Conservation (phyloP, 805 yeast genomes). For the Hanseniaspora valbyensis region DNA sequence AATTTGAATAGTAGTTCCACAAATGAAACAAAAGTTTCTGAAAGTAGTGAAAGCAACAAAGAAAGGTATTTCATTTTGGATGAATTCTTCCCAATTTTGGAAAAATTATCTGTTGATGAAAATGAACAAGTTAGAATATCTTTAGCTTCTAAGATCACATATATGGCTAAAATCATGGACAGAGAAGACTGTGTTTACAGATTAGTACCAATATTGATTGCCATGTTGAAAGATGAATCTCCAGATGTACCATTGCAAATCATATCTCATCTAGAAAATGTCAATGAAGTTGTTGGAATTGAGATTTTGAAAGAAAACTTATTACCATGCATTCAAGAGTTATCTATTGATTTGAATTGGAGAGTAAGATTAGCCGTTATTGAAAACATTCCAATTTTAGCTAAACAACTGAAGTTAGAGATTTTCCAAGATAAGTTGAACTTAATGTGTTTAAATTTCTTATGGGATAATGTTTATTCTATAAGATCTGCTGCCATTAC, state of each 20-base stretch:
- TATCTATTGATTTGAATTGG: conserved; percentile 96
- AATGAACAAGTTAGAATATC: conserved; percentile 91
- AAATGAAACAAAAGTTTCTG: not conserved
- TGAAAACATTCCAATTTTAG: conserved; percentile 88
- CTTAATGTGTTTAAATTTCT: conserved; percentile 88
- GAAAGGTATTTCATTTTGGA: conserved; percentile 40
- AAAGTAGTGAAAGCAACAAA: conserved; percentile 5
- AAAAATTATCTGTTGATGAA: conserved; percentile 75
- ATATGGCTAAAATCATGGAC: conserved; percentile 74
- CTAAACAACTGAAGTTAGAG: conserved; percentile 85
- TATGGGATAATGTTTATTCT: conserved; percentile 95
- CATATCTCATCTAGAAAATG: conserved; percentile 81
- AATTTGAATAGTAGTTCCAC: not conserved
- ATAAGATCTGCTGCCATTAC: conserved; percentile 92
- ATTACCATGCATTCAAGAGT: conserved; percentile 88
- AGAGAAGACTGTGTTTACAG: conserved; percentile 73
- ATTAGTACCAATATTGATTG: conserved; percentile 75
- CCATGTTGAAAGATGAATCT: conserved; percentile 91
- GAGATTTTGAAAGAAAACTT: conserved; percentile 74
- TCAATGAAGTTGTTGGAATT: conserved; percentile 89
- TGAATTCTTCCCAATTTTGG: conserved; percentile 73
- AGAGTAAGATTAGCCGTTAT: conserved; percentile 93
- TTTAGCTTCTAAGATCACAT: conserved; percentile 76
- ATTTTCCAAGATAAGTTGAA: conserved; percentile 89
- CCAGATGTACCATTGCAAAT: conserved; percentile 94